Evolutionary conservation across 768 basidiomycete species (phyloP), one percentile per base, ranked within the genome.

Genomic region (Podaxis rugospora): DNA sequence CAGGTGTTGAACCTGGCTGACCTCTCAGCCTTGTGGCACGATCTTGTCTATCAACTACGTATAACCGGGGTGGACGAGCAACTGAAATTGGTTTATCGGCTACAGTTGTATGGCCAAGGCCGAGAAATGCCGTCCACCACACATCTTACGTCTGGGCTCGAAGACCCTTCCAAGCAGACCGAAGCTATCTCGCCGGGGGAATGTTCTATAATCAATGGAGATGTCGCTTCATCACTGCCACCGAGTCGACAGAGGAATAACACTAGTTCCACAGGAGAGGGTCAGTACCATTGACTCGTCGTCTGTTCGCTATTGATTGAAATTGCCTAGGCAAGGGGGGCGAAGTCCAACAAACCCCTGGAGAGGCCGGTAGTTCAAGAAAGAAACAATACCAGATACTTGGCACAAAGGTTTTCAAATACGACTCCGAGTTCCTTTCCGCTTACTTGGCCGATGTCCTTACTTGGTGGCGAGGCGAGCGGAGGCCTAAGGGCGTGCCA

Each of bases 381-480:
- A 36, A 47, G 27, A 28, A 49, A 13, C 35, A 28, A 11, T 68
- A 68, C 54, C 72, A 73, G 16, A 82, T 92, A 39, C 84, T 96
- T 25, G 93, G 93, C 13, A 82, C 70, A 6, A 87, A 82, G 64
- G 66, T 69, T 23, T 92, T 95, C 63, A 23, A 46, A 0, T 78
- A 89, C 69, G 76, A 91, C 52, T 75, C 83, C 7, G 42, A 47
- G 0, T 63, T 83, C 47, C 78, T 96, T 18, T 78, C 86, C 23
- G 62, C 62, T 1, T 79, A 89, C 63, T 72, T 95, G 23, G 65
- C 67, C 1, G 78, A 78, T 55, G 76, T 88, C 0, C 70, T 93
- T 1, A 70, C 78, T 53, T 95, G 89, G 85, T 96, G 94, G 94
- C 73, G 80, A 60, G 91, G 92, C 1, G 65, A 77, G 55, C 79